phyloP scores from a whole-genome alignment of 345 rosid species.

The Punica granatum region DNA sequence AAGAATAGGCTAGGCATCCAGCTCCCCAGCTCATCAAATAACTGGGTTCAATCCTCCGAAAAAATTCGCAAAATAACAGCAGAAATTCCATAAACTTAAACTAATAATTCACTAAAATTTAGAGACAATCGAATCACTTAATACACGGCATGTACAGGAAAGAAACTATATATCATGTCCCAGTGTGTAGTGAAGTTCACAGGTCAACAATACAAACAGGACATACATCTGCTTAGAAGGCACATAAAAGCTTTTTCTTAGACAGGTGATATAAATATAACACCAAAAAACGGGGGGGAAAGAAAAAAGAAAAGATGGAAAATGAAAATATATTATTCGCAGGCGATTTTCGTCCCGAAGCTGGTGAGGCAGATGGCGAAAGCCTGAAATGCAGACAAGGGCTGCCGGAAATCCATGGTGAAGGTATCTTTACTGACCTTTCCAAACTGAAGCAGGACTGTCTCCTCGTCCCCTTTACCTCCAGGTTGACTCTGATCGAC shows the following conservation, averaged over 20 bases:
- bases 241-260: background rate
- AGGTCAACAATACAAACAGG: background rate
- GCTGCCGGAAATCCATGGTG: slow-evolving; percentile 93
- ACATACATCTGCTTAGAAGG: background rate
- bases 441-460: slow-evolving; percentile 83
- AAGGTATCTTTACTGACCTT: slow-evolving; percentile 79
- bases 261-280: background rate
- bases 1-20: too few species aligned
- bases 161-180: background rate
- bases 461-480: slow-evolving; percentile 87
- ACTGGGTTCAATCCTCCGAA: background rate
- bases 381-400: slow-evolving; percentile 88
- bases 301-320: background rate
- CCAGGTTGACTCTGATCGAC: slow-evolving; percentile 73
- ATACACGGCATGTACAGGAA: background rate
- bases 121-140: background rate
- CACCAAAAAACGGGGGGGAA: background rate
- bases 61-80: background rate
- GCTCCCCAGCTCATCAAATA: too few species aligned
- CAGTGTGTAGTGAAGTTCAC: background rate
- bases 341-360: slow-evolving; percentile 93
- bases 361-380: slow-evolving; percentile 92
- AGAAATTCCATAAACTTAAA: background rate
- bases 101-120: background rate
- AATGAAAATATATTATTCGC: slow-evolving; percentile 42